These are phyloP conservation scores for Chrysoporthe cubensis DNA, from an alignment of 2,329 filamentous ascomycete genomes.

Conservation along the genomic window DNA sequence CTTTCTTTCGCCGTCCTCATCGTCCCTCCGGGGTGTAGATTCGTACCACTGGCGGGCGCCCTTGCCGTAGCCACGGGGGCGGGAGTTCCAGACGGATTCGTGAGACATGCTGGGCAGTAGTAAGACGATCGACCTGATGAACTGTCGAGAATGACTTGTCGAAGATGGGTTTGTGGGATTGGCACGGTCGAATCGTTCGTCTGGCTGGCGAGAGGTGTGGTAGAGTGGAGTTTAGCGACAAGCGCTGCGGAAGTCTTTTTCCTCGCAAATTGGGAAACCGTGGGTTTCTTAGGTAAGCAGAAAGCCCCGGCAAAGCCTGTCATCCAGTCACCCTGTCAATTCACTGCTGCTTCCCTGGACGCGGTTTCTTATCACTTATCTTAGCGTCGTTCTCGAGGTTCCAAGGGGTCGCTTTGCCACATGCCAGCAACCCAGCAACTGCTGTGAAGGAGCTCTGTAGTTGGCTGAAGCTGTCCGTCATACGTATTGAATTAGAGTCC, in stretches of 20 bases:
- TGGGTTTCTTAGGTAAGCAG: constrained; percentile 27
- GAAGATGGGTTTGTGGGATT: constrained; percentile 23
- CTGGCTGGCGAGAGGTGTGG: constrained; percentile 26
- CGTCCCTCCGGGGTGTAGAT: constrained; percentile 16
- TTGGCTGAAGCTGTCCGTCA: constrained; percentile 9
- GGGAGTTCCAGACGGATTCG: constrained; percentile 99
- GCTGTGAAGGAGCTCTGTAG: constrained; percentile 14
- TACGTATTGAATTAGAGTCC: not conserved
- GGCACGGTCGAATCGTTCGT: constrained; percentile 27
- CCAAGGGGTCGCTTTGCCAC: constrained; percentile 15
- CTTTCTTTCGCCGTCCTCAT: constrained; percentile 7
- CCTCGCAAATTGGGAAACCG: constrained; percentile 31
- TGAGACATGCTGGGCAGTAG: constrained; percentile 60
- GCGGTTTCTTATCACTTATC: constrained; percentile 16
- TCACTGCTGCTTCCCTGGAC: not conserved
- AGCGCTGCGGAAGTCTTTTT: constrained; percentile 30
- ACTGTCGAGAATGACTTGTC: constrained; percentile 33
- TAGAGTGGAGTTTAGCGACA: constrained; percentile 27
- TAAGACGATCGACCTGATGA: constrained; percentile 28
- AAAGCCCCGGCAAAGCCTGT: not conserved
- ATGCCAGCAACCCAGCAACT: not conserved
- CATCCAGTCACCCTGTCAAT: not conserved
- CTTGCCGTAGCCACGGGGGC: constrained; percentile 97
- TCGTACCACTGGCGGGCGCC: constrained; percentile 91
- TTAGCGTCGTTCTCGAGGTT: constrained; percentile 10